These are phyloP conservation scores for Penicillium capsulatum DNA, from an alignment of 2,329 filamentous ascomycete genomes.

Conservation along the genomic window DNA sequence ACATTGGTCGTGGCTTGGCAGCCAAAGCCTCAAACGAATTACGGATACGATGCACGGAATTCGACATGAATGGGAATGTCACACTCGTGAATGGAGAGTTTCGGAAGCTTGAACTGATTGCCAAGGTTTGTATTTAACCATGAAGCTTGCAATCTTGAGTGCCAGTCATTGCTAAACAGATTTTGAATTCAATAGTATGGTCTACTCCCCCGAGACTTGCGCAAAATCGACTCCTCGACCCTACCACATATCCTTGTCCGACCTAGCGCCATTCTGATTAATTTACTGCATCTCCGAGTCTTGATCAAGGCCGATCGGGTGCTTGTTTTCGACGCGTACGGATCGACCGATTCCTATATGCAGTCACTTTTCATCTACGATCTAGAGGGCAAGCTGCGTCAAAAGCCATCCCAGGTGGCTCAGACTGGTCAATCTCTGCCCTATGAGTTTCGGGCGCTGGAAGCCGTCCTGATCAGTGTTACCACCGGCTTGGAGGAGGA, in stretches of 20 bases:
- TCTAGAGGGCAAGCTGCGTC: conserved; percentile 83
- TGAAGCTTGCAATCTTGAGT: conserved; percentile 43
- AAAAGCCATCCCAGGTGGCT: conserved; percentile 57
- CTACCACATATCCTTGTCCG: conserved; percentile 93
- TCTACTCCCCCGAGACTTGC: conserved; percentile 84
- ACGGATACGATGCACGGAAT: conserved; percentile 86
- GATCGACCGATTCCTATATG: conserved; percentile 87
- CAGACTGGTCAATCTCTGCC: conserved; percentile 59
- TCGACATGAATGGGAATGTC: conserved; percentile 87
- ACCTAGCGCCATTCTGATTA: conserved; percentile 87
- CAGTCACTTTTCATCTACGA: conserved; percentile 99
- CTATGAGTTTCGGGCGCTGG: conserved; percentile 93
- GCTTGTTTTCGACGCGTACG: conserved; percentile 92
- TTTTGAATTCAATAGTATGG: conserved; percentile 68
- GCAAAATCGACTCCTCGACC: conserved; percentile 95
- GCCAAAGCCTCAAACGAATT: conserved; percentile 79
- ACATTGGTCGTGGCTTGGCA: conserved; percentile 63
- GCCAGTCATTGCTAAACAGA: neutral
- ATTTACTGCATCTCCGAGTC: conserved; percentile 91
- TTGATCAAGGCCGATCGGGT: conserved; percentile 93
- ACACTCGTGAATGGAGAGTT: conserved; percentile 93
- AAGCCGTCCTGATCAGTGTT: conserved; percentile 90
- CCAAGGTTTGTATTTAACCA: conserved; percentile 76
- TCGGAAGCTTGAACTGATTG: conserved; percentile 94
- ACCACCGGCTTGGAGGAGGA: conserved; percentile 89